Percentiles rank a stretch among this genome's conserved stretches.
phyloP scores from a whole-genome alignment of 73 alveolate species.

The Paraurostyla sp. region DNA sequence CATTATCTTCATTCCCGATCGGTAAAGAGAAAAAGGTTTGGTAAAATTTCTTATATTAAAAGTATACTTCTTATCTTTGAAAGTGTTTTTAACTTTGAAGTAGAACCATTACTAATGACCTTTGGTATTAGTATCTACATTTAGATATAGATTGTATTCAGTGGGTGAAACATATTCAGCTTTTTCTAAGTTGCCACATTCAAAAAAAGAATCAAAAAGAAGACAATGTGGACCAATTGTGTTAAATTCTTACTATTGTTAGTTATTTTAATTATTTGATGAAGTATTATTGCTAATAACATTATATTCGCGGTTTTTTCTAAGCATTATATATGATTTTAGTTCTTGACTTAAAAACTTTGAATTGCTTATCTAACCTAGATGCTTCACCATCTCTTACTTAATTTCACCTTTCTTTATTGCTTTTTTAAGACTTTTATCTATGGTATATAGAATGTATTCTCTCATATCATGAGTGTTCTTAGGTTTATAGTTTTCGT shows the following conservation, averaged over 20 bases:
- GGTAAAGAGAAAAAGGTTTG: conserved; percentile 51
- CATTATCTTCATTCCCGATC: conserved; percentile 66
- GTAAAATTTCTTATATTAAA: conserved; percentile 79
- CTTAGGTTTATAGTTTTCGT: conserved; percentile 50
- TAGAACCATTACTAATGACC: conserved; percentile 90
- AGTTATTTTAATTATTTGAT: background rate
- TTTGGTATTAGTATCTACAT: conserved; percentile 88
- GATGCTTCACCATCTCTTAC: background rate
- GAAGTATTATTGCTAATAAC: conserved; percentile 2
- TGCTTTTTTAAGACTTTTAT: conserved; percentile 41
- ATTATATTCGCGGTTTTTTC: conserved; percentile 9
- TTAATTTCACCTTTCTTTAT: background rate
- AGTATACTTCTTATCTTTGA: conserved; percentile 75
- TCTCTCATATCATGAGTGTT: conserved; percentile 50
- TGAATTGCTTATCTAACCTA: background rate
- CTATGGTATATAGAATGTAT: conserved; percentile 26
- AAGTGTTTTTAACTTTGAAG: conserved; percentile 79
- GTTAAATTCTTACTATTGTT: background rate
- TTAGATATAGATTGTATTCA: conserved; percentile 77
- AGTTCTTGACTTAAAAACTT: conserved; percentile 11
- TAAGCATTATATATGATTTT: background rate
- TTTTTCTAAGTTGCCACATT: conserved; percentile 61
- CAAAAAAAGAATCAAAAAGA: conserved; percentile 56
- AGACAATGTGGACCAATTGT: conserved; percentile 24
- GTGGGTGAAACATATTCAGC: conserved; percentile 41